These are phyloP conservation scores for Sphagnum fallax DNA, from an alignment of 228 moss, liverwort and hornwort genomes.

Conservation along the genomic window DNA sequence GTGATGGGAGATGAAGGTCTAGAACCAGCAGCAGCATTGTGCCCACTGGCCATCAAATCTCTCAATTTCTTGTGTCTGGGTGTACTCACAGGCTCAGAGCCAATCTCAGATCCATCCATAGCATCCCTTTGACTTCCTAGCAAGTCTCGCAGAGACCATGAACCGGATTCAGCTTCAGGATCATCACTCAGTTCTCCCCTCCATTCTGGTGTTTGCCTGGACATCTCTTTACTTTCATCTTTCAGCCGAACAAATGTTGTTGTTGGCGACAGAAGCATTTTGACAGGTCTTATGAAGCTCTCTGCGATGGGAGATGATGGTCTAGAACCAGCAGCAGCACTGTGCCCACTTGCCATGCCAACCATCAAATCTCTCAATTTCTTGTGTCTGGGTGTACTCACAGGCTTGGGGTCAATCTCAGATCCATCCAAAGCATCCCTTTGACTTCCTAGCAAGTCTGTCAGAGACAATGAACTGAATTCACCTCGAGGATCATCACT, in stretches of 20 bases:
- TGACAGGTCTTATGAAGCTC: slow-evolving; percentile 17
- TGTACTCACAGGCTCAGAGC: slow-evolving; percentile 8
- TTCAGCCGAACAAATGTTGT: slow-evolving; percentile 43
- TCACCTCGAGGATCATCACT: not conserved
- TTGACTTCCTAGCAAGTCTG: not conserved
- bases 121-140: not conserved
- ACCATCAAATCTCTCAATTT: slow-evolving; percentile 8
- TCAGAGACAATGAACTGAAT: not conserved
- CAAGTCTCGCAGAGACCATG: not conserved
- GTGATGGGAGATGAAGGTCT: slow-evolving; percentile 14
- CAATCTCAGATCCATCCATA: not conserved
- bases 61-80: slow-evolving; percentile 2
- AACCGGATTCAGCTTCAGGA: not conserved
- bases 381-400: slow-evolving; percentile 1
- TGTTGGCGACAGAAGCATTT: slow-evolving; percentile 42
- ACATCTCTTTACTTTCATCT: slow-evolving; percentile 55
- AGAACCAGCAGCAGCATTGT: slow-evolving; percentile 8
- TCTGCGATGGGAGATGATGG: slow-evolving; percentile 18
- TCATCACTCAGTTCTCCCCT: not conserved
- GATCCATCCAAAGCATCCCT: not conserved
- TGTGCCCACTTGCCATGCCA: slow-evolving; percentile 14
- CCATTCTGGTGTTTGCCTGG: slow-evolving; percentile 43
- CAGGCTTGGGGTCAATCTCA: slow-evolving; percentile 2
- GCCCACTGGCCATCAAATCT: slow-evolving; percentile 16
- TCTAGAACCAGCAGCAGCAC: not conserved